Evolutionary conservation across 441 rosid genomes (phyloP), one percentile per base, ranked within the genome.

Genomic region (Hura crepitans): DNA sequence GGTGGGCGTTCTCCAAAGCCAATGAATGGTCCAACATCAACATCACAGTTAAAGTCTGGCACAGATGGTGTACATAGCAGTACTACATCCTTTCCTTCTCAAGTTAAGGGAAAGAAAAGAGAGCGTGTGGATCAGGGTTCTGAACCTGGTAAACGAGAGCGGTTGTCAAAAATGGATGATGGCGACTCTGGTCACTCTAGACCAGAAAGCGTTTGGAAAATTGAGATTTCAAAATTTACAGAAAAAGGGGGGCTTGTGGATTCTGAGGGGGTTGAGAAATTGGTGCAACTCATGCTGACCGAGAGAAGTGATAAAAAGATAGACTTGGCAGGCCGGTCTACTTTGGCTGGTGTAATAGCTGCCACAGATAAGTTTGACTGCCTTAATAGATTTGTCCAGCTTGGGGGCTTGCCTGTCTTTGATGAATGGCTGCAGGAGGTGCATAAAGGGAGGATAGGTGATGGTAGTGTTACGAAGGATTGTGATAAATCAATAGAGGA

Each of bases 381-480:
- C 75, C 96, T 94, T 46, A 74, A 73, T 71, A 77, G 72, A 58
- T 94, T 94, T 79, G 96, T 94, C 66, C 96, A 88, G 82, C 92
- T 85, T 7, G 87, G 74, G 83, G 99, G 99, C 43, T 83, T 92
- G 71, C 87, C 89, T 43, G 89, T 90, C 10, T 85, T 92, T 80
- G 99, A 94, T 78, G 97, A 87, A 60, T 94, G 99, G 99, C 89
- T 94, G 25, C 99, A 92, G 75, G 97, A 94, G 75, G 85, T 90
- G 64, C 97, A 90, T 56, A 92, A 85, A 77, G 99, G 97, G 71
- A 94, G 90, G 81, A 72, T 78, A 65, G 93, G 93, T 43, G 91
- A 87, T 81, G 88, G 76, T 74, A 69, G 75, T 73, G 68, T 90
- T 72, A 82, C 81, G 61, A 92, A 80, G 82, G 98, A 91, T 30